phyloP scores from a whole-genome alignment of 2,329 filamentous ascomycete species.

The Cladophialophora yegresii region DNA sequence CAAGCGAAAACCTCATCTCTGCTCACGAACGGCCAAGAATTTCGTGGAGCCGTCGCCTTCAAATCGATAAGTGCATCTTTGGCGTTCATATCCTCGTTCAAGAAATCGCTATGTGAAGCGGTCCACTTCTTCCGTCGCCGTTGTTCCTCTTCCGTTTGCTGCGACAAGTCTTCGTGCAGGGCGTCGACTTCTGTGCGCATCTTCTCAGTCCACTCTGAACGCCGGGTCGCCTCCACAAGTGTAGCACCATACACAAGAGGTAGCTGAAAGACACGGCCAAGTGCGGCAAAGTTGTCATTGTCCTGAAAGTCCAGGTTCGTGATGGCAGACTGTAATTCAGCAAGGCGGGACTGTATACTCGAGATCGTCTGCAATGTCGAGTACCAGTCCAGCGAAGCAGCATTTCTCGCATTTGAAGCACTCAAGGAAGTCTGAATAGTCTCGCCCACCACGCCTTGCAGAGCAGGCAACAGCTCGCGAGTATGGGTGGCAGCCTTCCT shows the following conservation, averaged over 20 bases:
- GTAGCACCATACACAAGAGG: slow-evolving; percentile 90
- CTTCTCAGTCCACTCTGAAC: slow-evolving; percentile 89
- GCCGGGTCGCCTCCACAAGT: slow-evolving; percentile 78
- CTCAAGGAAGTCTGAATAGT: slow-evolving; percentile 60
- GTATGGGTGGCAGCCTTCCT: slow-evolving; percentile 67
- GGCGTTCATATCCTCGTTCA: slow-evolving; percentile 40
- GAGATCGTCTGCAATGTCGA: slow-evolving; percentile 81
- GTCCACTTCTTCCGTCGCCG: slow-evolving; percentile 88
- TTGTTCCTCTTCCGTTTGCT: slow-evolving; percentile 89
- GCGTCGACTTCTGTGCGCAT: slow-evolving; percentile 83
- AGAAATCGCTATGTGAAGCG: slow-evolving; percentile 44
- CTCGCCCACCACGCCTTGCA: slow-evolving; percentile 60
- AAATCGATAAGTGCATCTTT: slow-evolving; percentile 71
- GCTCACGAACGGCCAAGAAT: slow-evolving; percentile 74
- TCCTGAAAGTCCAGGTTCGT: slow-evolving; percentile 69
- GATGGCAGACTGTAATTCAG: slow-evolving; percentile 71
- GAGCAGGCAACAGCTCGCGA: slow-evolving; percentile 62
- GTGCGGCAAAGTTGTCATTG: slow-evolving; percentile 77
- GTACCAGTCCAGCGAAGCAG: slow-evolving; percentile 57
- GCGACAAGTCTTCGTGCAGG: slow-evolving; percentile 86
- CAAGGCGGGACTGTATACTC: slow-evolving; percentile 73
- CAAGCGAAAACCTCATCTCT: slow-evolving; percentile 78
- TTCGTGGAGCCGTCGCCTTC: slow-evolving; percentile 76
- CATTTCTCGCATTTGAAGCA: slow-evolving; percentile 67
- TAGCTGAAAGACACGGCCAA: slow-evolving; percentile 77